Percentiles rank a stretch among this genome's conserved stretches.
These are phyloP conservation scores for Dryas octopetala DNA, from an alignment of 306 rosid species.

Conservation along the genomic window DNA sequence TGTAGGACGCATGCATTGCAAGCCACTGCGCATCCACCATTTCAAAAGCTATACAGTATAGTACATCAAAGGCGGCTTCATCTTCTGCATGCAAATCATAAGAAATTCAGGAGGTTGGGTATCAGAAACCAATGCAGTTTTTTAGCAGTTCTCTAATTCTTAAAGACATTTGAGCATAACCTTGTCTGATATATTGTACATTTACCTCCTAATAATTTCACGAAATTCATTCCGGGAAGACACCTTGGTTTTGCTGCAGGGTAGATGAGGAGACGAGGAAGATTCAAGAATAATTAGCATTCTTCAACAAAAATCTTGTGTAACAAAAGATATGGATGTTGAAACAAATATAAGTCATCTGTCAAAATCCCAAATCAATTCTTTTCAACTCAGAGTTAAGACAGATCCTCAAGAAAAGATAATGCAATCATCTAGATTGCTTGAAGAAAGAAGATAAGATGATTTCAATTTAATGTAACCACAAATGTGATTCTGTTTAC, in stretches of 20 bases:
- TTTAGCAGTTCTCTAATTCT: not conserved
- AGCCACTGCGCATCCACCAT: constrained; percentile 99
- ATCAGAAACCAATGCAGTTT: not conserved
- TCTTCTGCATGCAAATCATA: constrained; percentile 55
- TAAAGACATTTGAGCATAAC: constrained; percentile 17
- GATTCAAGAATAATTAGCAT: constrained; percentile 2
- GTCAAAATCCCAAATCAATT: not conserved
- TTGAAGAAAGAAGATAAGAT: not conserved
- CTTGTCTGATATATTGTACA: constrained; percentile 8
- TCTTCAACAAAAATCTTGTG: too few species aligned
- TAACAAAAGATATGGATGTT: not conserved
- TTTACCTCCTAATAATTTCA: constrained; percentile 82
- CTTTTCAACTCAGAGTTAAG: not conserved
- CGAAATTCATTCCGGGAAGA: constrained; percentile 76
- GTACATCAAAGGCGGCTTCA: constrained; percentile 77
- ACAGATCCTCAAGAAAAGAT: not conserved
- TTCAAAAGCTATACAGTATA: constrained; percentile 83
- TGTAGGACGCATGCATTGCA: constrained; percentile 90
- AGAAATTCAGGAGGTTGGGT: not conserved
- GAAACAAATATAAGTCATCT: not conserved
- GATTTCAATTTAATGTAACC: not conserved
- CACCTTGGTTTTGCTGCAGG: constrained; percentile 74
- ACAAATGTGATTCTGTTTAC: not conserved
- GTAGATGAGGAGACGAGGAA: constrained; percentile 14
- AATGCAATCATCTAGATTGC: not conserved